Percentiles rank a stretch among this genome's conserved stretches.
These are phyloP conservation scores for Syzygium aromaticum DNA, from an alignment of 345 rosid species.

Conservation along the genomic window DNA sequence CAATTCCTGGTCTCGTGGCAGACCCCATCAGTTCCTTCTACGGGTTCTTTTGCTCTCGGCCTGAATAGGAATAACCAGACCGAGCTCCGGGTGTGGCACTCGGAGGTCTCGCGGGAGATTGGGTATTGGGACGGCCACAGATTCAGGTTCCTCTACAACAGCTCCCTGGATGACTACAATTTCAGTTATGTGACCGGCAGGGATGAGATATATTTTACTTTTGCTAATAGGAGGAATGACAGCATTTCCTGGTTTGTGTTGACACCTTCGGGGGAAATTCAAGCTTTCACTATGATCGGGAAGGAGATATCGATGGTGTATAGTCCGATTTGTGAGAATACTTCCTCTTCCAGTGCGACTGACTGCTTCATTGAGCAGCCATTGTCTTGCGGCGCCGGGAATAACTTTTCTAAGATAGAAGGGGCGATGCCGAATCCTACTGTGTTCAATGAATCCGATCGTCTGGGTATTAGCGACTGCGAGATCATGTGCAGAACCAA, in stretches of 20 bases:
- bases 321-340: neutral
- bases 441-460: neutral
- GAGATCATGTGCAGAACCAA: slow-evolving; percentile 6
- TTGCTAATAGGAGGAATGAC: neutral
- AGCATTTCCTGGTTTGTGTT: slow-evolving; percentile 7
- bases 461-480: slow-evolving; percentile 5
- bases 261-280: slow-evolving; percentile 1
- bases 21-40: neutral
- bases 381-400: neutral
- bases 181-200: neutral
- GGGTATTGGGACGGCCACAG: slow-evolving; percentile 4
- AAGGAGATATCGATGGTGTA: neutral
- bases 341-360: neutral
- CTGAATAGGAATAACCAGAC: neutral
- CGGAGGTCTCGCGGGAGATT: neutral
- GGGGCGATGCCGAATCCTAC: neutral
- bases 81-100: neutral
- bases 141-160: neutral
- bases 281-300: slow-evolving; percentile 1
- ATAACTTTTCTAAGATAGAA: neutral
- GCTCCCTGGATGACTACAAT: neutral
- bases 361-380: neutral
- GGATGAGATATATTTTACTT: neutral
- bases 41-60: neutral
- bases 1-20: neutral